Conservation (phyloP, 2,329 filamentous ascomycete species). For the Pyrenochaeta sp. region DNA sequence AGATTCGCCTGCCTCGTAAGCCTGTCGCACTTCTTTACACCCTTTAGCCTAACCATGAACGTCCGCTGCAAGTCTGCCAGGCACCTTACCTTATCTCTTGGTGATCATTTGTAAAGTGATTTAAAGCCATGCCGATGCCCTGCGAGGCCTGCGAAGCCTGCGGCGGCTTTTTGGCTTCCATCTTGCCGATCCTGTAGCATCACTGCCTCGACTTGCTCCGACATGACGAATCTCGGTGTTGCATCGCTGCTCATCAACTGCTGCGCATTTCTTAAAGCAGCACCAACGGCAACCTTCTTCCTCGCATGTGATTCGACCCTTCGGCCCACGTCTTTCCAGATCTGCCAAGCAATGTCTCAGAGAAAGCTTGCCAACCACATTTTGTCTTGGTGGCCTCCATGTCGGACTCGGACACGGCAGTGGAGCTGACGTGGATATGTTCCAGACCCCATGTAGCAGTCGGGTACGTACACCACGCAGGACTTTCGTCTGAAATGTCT, state of each 20-base stretch:
- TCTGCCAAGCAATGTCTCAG: slow-evolving; percentile 4
- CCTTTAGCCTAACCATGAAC: no score
- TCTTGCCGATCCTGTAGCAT: background rate
- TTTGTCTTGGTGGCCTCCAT: slow-evolving; percentile 1
- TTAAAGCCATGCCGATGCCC: background rate
- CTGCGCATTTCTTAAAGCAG: background rate
- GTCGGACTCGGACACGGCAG: slow-evolving; percentile 5
- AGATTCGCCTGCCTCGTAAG: slow-evolving; percentile 15
- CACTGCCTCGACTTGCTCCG: background rate
- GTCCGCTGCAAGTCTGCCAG: slow-evolving; percentile 1
- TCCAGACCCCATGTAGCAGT: slow-evolving; percentile 9
- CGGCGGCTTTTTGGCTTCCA: no score
- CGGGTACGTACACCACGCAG: background rate
- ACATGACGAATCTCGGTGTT: background rate
- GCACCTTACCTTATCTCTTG: background rate
- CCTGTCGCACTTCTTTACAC: slow-evolving; percentile 1
- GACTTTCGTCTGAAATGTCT: no score
- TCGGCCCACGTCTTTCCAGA: background rate
- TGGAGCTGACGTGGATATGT: slow-evolving; percentile 15
- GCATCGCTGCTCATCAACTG: background rate
- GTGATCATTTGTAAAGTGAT: background rate
- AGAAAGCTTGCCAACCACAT: slow-evolving; percentile 1
- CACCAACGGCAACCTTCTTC: background rate
- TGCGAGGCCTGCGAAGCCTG: no score
- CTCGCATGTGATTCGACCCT: background rate